Evolutionary conservation across 139 green algal species (phyloP).

Genomic region (Chlorella sorokiniana): DNA sequence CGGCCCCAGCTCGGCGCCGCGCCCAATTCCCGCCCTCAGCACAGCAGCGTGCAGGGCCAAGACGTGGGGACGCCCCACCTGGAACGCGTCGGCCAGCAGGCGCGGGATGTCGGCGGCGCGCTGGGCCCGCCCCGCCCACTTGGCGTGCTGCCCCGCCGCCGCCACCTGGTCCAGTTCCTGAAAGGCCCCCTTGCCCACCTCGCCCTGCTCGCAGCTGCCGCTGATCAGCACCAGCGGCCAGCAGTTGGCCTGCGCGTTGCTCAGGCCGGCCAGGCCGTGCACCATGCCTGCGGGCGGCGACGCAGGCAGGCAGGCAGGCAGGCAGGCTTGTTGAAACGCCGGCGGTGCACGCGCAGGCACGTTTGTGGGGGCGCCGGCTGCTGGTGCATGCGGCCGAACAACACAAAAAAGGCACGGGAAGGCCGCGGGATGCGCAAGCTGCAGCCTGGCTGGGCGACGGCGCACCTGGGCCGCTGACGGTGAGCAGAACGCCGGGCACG

Average conservation of each 20-base stretch:
- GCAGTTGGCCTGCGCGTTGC: conserved; percentile 72
- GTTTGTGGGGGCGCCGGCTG: too few relatives aligned
- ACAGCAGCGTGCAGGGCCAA: not conserved
- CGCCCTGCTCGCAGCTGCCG: conserved; percentile 62
- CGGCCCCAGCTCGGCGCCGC: too few relatives aligned
- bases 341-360: too few relatives aligned
- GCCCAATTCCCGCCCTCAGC: too few relatives aligned
- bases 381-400: not conserved
- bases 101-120: conserved; percentile 42
- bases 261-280: conserved; percentile 77
- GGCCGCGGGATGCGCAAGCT: not conserved
- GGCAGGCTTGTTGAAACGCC: too few relatives aligned
- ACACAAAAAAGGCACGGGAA: not conserved
- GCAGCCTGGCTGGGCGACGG: not conserved
- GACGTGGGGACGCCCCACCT: too few relatives aligned
- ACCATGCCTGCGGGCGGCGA: conserved; percentile 52
- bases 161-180: conserved; percentile 85
- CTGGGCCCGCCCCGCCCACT: conserved; percentile 47
- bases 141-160: conserved; percentile 60
- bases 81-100: conserved; percentile 46
- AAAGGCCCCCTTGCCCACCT: conserved; percentile 82
- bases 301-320: not conserved
- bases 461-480: conserved; percentile 72
- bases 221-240: conserved; percentile 83
- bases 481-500: conserved; percentile 76